Evolutionary conservation across 768 basidiomycete species (phyloP).

Genomic region (Suillus fuscotomentosus): DNA sequence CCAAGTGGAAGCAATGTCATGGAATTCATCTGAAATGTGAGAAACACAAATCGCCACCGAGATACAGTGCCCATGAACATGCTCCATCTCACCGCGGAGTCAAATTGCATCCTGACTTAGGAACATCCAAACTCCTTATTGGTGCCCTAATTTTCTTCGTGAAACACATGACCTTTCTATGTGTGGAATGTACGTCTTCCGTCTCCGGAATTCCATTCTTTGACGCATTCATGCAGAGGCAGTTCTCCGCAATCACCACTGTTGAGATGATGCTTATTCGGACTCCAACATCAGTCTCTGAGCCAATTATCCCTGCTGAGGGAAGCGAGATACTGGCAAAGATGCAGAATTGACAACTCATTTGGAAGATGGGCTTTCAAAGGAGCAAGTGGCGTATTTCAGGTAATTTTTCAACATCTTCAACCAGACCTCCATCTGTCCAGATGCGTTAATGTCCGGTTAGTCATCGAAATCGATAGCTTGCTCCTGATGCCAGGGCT

Average conservation of each 20-base stretch:
- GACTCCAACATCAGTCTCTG: neutral
- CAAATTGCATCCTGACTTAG: neutral
- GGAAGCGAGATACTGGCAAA: neutral
- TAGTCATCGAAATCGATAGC: slow-evolving; percentile 14
- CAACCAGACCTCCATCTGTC: neutral
- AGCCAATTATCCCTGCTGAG: neutral
- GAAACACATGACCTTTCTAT: neutral
- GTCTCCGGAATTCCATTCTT: neutral
- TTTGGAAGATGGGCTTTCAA: neutral
- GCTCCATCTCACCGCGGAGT: neutral
- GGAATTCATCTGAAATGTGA: neutral
- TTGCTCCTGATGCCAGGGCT: slow-evolving; percentile 12
- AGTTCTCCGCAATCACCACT: neutral
- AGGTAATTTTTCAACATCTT: neutral
- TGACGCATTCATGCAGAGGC: neutral
- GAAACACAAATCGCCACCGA: neutral
- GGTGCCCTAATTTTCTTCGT: neutral
- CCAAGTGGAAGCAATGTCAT: neutral
- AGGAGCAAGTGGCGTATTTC: neutral
- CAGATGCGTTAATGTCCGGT: slow-evolving; percentile 28
- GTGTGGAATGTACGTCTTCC: neutral
- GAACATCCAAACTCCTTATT: neutral
- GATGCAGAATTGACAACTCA: neutral
- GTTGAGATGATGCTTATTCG: neutral
- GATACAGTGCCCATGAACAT: neutral